Conservation (phyloP, 495 filamentous ascomycete genomes). For the Hyaloscypha bicolor region DNA sequence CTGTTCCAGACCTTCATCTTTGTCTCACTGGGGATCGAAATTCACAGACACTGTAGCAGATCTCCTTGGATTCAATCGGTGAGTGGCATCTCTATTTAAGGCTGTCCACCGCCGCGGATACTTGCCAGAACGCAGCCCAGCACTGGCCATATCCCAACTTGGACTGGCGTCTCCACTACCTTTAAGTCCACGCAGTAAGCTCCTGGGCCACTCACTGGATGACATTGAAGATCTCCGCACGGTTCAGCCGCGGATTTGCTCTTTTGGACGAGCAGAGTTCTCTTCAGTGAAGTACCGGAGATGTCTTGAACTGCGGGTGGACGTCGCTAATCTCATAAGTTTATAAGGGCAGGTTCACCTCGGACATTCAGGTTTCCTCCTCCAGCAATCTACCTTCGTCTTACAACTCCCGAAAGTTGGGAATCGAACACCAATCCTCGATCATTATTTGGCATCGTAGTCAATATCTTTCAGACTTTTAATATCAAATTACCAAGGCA, state of each 20-base stretch:
- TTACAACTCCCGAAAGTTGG: neutral
- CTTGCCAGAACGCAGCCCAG: slow-evolving; percentile 15
- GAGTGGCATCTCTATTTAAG: neutral
- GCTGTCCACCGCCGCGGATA: neutral
- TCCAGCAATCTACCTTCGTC: neutral
- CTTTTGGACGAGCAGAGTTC: neutral
- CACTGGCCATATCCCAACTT: slow-evolving; percentile 7
- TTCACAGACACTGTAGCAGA: slow-evolving; percentile 4
- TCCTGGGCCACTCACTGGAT: slow-evolving; percentile 1
- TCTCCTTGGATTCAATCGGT: slow-evolving; percentile 10
- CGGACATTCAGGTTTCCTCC: neutral
- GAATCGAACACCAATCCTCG: neutral
- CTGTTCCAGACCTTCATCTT: neutral
- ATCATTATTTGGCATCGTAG: too few relatives aligned
- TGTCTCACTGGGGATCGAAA: slow-evolving; percentile 7
- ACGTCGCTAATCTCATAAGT: slow-evolving; percentile 20
- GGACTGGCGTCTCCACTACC: slow-evolving; percentile 13
- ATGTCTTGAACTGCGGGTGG: slow-evolving; percentile 26
- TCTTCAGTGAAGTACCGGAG: slow-evolving; percentile 22
- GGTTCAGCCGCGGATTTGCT: slow-evolving; percentile 28
- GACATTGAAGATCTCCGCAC: slow-evolving; percentile 26
- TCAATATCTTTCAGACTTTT: neutral
- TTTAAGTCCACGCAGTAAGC: neutral
- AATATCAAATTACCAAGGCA: neutral
- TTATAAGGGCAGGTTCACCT: slow-evolving; percentile 20